Conservation (phyloP, 169 alveolate species). For the Besnoitia besnoiti region DNA sequence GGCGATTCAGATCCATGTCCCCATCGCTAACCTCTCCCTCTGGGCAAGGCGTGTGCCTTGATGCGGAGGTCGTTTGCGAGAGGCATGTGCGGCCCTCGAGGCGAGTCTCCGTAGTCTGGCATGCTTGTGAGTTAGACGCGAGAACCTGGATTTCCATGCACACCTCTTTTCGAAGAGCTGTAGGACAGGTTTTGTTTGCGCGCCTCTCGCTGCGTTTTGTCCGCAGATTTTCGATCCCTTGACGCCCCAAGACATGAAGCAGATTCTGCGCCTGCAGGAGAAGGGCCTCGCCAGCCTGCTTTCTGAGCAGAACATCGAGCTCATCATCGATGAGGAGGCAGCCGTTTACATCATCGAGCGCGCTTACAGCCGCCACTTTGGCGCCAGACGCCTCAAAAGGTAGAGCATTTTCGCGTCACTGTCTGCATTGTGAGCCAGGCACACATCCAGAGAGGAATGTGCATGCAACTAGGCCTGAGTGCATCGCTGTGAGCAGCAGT, state of each 20-base stretch:
- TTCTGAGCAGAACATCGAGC: not conserved
- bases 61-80: no score
- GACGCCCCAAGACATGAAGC: constrained; percentile 2
- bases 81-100: no score
- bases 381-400: constrained; percentile 52
- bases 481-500: no score
- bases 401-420: no score
- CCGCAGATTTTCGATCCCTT: constrained; percentile 55
- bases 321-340: constrained; percentile 24
- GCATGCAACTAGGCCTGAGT: no score
- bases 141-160: not conserved
- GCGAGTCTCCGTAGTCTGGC: no score
- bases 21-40: no score
- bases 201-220: not conserved
- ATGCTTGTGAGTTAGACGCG: not conserved
- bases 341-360: constrained; percentile 27
- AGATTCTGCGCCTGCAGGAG: constrained; percentile 19
- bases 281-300: constrained; percentile 9
- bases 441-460: no score
- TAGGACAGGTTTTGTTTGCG: not conserved
- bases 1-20: no score
- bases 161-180: not conserved
- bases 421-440: no score
- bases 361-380: constrained; percentile 50
- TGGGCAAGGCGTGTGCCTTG: no score